Percentiles rank a stretch among this genome's conserved stretches.
Evolutionary conservation across 2,329 filamentous ascomycete genomes (phyloP).

Genomic region (Fusarium verrucosum): DNA sequence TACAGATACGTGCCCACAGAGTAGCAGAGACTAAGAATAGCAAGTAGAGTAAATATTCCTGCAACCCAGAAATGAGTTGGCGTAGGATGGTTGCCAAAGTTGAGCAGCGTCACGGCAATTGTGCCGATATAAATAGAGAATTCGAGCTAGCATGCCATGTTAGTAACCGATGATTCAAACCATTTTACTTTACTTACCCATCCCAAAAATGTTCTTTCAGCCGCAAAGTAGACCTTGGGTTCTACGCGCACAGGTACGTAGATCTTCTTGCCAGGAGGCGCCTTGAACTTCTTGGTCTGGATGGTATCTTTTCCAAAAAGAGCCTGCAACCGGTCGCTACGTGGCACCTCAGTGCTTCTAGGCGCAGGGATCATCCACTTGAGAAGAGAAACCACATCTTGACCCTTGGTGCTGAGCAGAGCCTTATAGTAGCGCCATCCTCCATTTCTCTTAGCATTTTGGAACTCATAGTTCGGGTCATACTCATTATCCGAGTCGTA

Average conservation of each 20-base stretch:
- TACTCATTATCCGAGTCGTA: slow-evolving; percentile 90
- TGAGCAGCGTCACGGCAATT: slow-evolving; percentile 83
- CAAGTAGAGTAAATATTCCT: slow-evolving; percentile 83
- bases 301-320: slow-evolving; percentile 66
- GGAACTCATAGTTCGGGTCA: slow-evolving; percentile 76
- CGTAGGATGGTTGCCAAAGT: slow-evolving; percentile 73
- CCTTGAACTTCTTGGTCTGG: slow-evolving; percentile 70
- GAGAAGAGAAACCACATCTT: slow-evolving; percentile 55
- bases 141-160: slow-evolving; percentile 71
- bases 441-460: slow-evolving; percentile 79
- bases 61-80: slow-evolving; percentile 72
- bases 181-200: slow-evolving; percentile 70
- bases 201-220: slow-evolving; percentile 92
- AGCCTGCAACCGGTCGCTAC: slow-evolving; percentile 62
- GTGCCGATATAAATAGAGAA: slow-evolving; percentile 94
- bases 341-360: slow-evolving; percentile 63
- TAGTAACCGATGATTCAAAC: background rate
- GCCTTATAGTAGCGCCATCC: slow-evolving; percentile 78
- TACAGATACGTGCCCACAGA: slow-evolving; percentile 86
- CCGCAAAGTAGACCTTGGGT: slow-evolving; percentile 97
- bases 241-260: slow-evolving; percentile 96
- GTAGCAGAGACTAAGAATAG: slow-evolving; percentile 81
- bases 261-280: slow-evolving; percentile 87
- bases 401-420: slow-evolving; percentile 60
- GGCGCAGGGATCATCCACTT: slow-evolving; percentile 65